phyloP scores from a whole-genome alignment of 306 rosid genomes.

The Vachellia collinsii region DNA sequence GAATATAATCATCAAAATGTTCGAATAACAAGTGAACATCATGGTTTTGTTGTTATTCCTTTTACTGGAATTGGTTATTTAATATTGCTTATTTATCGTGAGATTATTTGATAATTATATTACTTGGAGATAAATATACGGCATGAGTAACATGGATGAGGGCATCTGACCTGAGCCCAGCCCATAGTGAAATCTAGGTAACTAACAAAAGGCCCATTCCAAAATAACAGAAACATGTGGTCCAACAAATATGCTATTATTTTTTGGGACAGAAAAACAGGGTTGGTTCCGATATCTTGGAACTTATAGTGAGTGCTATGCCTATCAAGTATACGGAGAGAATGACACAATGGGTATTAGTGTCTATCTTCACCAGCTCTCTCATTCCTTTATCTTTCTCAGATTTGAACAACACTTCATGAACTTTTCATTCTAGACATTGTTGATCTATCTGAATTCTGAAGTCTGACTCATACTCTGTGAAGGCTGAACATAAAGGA shows the following conservation, averaged over 20 bases:
- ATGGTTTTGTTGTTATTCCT: no score
- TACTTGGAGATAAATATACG: no score
- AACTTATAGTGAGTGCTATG: not conserved
- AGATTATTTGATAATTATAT: no score
- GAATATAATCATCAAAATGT: no score
- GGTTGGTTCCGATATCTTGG: not conserved
- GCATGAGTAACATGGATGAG: no score
- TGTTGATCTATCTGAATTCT: not conserved
- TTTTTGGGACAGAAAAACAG: no score
- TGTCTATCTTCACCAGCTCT: not conserved
- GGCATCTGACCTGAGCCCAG: not conserved
- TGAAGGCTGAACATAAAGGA: slow-evolving; percentile 31
- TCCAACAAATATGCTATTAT: not conserved
- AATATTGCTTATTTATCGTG: no score
- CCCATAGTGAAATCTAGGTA: not conserved
- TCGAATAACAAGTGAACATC: no score
- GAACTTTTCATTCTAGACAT: not conserved
- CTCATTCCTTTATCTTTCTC: not conserved
- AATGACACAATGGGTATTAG: not conserved
- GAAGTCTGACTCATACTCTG: not conserved
- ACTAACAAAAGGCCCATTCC: not conserved
- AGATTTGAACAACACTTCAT: not conserved
- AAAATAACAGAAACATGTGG: not conserved
- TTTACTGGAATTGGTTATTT: no score
- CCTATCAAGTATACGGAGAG: not conserved